Evolutionary conservation across 345 rosid species (phyloP), one percentile per base, ranked within the genome.

Genomic region (Rhodamnia argentea): DNA sequence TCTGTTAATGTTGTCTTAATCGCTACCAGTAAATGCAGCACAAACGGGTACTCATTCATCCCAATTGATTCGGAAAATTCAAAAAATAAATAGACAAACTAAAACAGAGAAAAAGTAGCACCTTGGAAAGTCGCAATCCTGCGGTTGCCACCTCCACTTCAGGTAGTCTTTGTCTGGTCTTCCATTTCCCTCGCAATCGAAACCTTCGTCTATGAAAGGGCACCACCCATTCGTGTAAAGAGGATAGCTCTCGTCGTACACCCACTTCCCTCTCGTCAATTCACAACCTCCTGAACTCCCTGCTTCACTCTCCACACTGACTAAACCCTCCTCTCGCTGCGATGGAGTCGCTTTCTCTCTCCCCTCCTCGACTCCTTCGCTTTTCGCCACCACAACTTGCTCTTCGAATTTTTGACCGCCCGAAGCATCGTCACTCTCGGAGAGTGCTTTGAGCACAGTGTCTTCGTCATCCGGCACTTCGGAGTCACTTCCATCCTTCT

Each of bases 201-300:
- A 97, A 16, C 98, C 99, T 92, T 97, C 96, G 86, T 97, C 99
- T 44, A 97, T 95, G 83, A 94, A 94, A 52, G 98, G 98, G 85
- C 99, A 96, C n/a, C 98, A 92, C 24, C 55, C 75, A 86, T 94
- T 93, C 29, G 94, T 95, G 90, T 97, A 97, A 56, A 93, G 87
- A 83, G 98, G 96, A 84, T 92, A 93, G 87, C 89, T 90, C 88
- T 89, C 94, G 82, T 96, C 96, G 84, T 95, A 92, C 44, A 95
- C 95, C 99, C 99, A 97, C 86, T 87, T 90, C 88, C 99, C 99
- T 85, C 87, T 92, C 14, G 95, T 90, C 85, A 94, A 37, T 88
- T 97, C 98, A 83, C 98, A 96, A 42, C 88, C 91, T 81, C 88
- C 85, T 22, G 32, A 76, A 27, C 88, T 88, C 88, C 85, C 87